phyloP scores from a whole-genome alignment of 495 filamentous ascomycete genomes.

The Penicillium malachiteum region DNA sequence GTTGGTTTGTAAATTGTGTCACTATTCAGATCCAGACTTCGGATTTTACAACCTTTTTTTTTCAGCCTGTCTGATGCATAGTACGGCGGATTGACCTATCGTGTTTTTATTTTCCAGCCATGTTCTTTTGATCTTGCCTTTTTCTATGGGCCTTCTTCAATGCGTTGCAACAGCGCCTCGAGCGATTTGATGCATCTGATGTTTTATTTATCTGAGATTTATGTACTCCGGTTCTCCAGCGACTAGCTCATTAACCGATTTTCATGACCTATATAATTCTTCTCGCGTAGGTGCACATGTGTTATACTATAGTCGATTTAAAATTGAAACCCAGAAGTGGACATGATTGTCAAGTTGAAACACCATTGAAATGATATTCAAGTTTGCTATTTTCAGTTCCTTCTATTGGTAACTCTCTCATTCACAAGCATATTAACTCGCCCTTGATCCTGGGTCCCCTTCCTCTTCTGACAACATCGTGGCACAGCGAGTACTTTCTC shows the following conservation, averaged over 20 bases:
- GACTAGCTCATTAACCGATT: constrained; percentile 4
- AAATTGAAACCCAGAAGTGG: too few species aligned
- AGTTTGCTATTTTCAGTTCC: too few species aligned
- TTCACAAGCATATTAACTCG: too few species aligned
- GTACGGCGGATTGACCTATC: constrained; percentile 19
- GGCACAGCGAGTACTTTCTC: too few species aligned
- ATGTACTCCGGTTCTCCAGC: constrained; percentile 9
- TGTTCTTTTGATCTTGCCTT: constrained; percentile 8
- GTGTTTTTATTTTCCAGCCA: constrained; percentile 6
- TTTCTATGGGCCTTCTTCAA: constrained; percentile 19
- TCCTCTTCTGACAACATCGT: too few species aligned
- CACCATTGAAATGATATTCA: too few species aligned
- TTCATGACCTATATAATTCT: not conserved
- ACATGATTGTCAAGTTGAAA: too few species aligned
- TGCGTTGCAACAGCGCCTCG: constrained; percentile 6
- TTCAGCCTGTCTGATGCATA: constrained; percentile 24
- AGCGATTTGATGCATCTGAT: constrained; percentile 19
- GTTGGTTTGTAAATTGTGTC: not conserved
- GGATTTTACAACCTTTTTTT: constrained; percentile 7
- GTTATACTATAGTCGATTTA: too few species aligned
- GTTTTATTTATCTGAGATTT: constrained; percentile 12
- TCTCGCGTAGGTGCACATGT: too few species aligned
- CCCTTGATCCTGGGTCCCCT: too few species aligned
- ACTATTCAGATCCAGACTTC: constrained; percentile 6
- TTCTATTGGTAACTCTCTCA: too few species aligned